Base-by-base conservation (phyloP, 371 early-diverging fungal genomes). In the Parasitella parasitica region DNA sequence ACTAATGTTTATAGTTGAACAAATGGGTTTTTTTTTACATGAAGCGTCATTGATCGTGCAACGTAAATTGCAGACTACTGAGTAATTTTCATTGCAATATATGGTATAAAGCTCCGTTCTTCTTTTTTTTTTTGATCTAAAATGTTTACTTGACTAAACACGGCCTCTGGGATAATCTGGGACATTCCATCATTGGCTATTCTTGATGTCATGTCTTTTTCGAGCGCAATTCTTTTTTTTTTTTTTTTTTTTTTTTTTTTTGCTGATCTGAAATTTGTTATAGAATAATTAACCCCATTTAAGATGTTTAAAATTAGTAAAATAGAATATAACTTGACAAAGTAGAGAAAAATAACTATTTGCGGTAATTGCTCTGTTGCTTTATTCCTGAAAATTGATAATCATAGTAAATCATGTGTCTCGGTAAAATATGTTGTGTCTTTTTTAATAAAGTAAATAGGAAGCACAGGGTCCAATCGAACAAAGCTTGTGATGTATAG, bases 81-180 rank as follows among this genome's bases (percentile, higher is more conserved):
- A 59, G 60, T 51, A 38, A 24, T 51, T n/a, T n/a, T 59, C 30
- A 59, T 59, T 51, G 59, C 52, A 38, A 39, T 49, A 51, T n/a
- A n/a, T n/a, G n/a, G 52, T 30, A 58, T 58, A 36, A 50, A 58
- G 50, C 59, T 58, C 59, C 51, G 59, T 51, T 51, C 37, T 32
- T 32, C 11, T 32, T 32, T 32, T 32, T 32, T 32, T 32, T 32
- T 32, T 3, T 36, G 51, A 16, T 16, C 35, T 59, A 51, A 51
- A 38, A 39, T 36, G 22, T 54, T 36, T 13, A n/a, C 26, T 35
- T 38, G 22, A 54, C 54, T 37, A 54, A 59, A 26, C 41, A 41
- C 52, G 18, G 15, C 26, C 39, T n/a, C 61, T 61, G 61, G 61
- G 61, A 61, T 43, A 18, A 46, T 24, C 61, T 61, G 61, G 61